Evolutionary conservation across 2,329 filamentous ascomycete genomes (phyloP).

Genomic region (Coccinonectria pachysandricola): DNA sequence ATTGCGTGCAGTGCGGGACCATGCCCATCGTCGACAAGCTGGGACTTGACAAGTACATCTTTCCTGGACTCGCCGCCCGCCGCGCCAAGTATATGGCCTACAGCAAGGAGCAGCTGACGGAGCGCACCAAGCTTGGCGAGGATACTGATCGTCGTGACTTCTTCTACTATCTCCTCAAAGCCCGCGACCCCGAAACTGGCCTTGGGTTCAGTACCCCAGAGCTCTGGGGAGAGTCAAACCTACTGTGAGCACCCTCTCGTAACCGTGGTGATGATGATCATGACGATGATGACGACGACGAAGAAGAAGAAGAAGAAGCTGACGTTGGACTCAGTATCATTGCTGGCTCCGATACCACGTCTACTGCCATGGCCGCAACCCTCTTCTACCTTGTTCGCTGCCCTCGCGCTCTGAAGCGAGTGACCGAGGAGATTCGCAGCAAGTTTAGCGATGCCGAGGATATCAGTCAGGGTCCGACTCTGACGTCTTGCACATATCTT

Average conservation of each 20-base stretch:
- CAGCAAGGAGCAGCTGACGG: conserved; percentile 54
- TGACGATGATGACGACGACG: too few species aligned
- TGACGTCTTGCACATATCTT: conserved; percentile 46
- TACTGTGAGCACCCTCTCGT: conserved; percentile 51
- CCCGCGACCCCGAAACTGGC: conserved; percentile 61
- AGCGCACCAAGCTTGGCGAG: conserved; percentile 56
- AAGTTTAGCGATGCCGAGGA: conserved; percentile 43
- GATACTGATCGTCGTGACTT: conserved; percentile 62
- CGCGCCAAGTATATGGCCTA: conserved; percentile 63
- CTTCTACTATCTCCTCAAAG: conserved; percentile 65
- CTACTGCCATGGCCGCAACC: conserved; percentile 54
- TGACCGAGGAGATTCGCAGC: conserved; percentile 39
- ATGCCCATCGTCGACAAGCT: conserved; percentile 60
- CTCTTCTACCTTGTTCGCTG: conserved; percentile 52
- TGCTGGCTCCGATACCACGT: conserved; percentile 62
- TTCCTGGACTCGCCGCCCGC: conserved; percentile 55
- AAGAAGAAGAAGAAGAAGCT: too few species aligned
- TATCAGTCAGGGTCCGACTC: conserved; percentile 39
- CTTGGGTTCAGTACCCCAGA: conserved; percentile 54
- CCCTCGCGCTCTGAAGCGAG: conserved; percentile 35
- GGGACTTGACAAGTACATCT: conserved; percentile 56
- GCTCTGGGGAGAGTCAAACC: conserved; percentile 61
- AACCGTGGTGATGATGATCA: too few species aligned
- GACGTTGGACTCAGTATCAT: conserved; percentile 42
- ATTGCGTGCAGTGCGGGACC: conserved; percentile 47